These are phyloP conservation scores for Geotrichum ghanense DNA, from an alignment of 805 yeast species.

Conservation along the genomic window DNA sequence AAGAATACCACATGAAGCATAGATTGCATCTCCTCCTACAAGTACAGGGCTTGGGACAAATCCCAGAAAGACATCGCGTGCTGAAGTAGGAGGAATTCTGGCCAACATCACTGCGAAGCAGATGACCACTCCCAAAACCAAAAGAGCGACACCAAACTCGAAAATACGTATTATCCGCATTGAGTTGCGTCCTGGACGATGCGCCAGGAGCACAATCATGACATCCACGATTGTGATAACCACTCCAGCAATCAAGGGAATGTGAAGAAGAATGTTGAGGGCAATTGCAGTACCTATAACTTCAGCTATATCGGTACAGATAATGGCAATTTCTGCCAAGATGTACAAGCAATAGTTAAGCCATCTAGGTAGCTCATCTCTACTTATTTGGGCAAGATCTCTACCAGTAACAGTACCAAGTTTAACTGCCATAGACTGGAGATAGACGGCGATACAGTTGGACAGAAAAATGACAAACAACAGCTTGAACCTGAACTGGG, in stretches of 20 bases:
- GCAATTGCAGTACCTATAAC: constrained; percentile 98
- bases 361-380: constrained; percentile 54
- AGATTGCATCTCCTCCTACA: constrained; percentile 55
- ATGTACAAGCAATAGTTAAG: constrained; percentile 44
- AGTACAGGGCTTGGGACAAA: constrained; percentile 43
- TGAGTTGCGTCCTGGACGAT: constrained; percentile 67
- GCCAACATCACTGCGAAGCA: constrained; percentile 74
- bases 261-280: constrained; percentile 63
- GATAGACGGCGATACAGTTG: constrained; percentile 75
- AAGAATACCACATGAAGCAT: constrained; percentile 69
- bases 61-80: constrained; percentile 56
- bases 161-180: constrained; percentile 65
- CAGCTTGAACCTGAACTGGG: constrained; percentile 68
- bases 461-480: constrained; percentile 70
- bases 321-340: constrained; percentile 80
- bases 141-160: constrained; percentile 66
- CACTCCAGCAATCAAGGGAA: constrained; percentile 80
- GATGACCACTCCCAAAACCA: constrained; percentile 72
- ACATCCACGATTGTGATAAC: constrained; percentile 79
- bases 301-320: constrained; percentile 94
- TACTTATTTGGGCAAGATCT: constrained; percentile 81
- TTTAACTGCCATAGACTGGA: constrained; percentile 80
- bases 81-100: constrained; percentile 45
- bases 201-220: constrained; percentile 73
- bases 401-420: constrained; percentile 90